A percentile compares a stretch with the other conserved stretches of the same genome.
Evolutionary conservation across 306 rosid species (phyloP).

Genomic region (Cucumis cinereus): DNA sequence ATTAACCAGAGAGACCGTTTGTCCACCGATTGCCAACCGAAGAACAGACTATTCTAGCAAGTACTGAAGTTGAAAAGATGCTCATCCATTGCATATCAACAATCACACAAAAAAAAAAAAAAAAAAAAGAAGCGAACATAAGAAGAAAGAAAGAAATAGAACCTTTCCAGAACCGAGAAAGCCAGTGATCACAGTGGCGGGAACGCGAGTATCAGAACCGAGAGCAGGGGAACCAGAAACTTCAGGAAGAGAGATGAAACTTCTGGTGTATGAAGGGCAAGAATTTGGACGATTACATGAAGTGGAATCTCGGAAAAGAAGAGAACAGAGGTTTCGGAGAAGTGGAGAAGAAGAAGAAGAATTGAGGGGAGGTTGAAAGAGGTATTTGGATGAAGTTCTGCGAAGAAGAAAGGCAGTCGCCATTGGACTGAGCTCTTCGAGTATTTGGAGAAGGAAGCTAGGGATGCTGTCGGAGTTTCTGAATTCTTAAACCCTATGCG

Average conservation of each 20-base stretch:
- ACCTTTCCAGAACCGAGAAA: conserved; percentile 97
- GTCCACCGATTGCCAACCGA: neutral
- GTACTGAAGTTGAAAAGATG: neutral
- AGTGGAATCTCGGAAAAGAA: conserved; percentile 8
- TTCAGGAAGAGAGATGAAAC: conserved; percentile 21
- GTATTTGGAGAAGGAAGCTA: no score
- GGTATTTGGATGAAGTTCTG: conserved; percentile 22
- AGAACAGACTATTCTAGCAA: neutral
- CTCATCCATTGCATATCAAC: neutral
- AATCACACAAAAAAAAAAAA: neutral
- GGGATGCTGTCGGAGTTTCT: no score
- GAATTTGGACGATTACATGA: neutral
- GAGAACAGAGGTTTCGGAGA: conserved; percentile 19
- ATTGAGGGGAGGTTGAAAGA: conserved; percentile 19
- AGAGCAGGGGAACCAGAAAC: conserved; percentile 18
- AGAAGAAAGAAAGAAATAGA: neutral
- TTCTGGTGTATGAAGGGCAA: conserved; percentile 20
- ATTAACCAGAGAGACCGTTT: neutral
- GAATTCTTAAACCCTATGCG: no score
- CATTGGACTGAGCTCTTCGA: conserved; percentile 14
- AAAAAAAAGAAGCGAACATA: neutral
- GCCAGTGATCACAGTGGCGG: conserved; percentile 77
- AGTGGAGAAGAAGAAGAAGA: conserved; percentile 4
- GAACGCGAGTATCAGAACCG: conserved; percentile 50
- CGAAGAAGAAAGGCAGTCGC: conserved; percentile 18